Conservation (phyloP, 2,329 filamentous ascomycete species). For the Aspergillus caelatus region DNA sequence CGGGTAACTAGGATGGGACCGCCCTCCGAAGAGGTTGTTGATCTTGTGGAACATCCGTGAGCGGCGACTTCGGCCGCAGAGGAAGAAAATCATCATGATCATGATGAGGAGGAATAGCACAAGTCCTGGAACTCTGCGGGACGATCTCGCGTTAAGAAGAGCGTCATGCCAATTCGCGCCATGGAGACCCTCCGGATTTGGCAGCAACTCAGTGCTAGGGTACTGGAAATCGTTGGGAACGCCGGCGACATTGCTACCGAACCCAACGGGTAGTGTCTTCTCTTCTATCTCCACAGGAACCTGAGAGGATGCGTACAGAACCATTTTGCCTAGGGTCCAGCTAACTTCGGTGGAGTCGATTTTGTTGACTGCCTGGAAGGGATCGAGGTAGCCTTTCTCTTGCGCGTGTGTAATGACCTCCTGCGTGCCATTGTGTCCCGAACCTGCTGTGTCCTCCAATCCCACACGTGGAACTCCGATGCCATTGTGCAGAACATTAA, state of each 20-base stretch:
- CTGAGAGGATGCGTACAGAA: slow-evolving; percentile 90
- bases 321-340: slow-evolving; percentile 96
- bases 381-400: slow-evolving; percentile 74
- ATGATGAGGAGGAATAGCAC: slow-evolving; percentile 77
- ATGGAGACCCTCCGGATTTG: slow-evolving; percentile 33
- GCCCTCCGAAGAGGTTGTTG: slow-evolving; percentile 38
- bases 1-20: slow-evolving; percentile 33
- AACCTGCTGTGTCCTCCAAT: slow-evolving; percentile 63
- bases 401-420: slow-evolving; percentile 69
- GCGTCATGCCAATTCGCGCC: slow-evolving; percentile 62
- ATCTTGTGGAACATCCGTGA: slow-evolving; percentile 62
- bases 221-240: slow-evolving; percentile 80
- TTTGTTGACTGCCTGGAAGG: slow-evolving; percentile 92
- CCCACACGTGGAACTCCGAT: slow-evolving; percentile 89
- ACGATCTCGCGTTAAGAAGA: slow-evolving; percentile 67
- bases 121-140: slow-evolving; percentile 72
- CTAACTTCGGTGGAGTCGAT: slow-evolving; percentile 90
- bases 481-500: slow-evolving; percentile 89
- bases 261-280: slow-evolving; percentile 77
- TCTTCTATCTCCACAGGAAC: slow-evolving; percentile 66
- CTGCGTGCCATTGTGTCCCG: slow-evolving; percentile 71
- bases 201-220: slow-evolving; percentile 53
- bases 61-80: slow-evolving; percentile 78
- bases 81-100: slow-evolving; percentile 68
- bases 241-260: slow-evolving; percentile 77